Evolutionary conservation across 2,329 filamentous ascomycete species (phyloP).

Genomic region (Amphichorda felina): DNA sequence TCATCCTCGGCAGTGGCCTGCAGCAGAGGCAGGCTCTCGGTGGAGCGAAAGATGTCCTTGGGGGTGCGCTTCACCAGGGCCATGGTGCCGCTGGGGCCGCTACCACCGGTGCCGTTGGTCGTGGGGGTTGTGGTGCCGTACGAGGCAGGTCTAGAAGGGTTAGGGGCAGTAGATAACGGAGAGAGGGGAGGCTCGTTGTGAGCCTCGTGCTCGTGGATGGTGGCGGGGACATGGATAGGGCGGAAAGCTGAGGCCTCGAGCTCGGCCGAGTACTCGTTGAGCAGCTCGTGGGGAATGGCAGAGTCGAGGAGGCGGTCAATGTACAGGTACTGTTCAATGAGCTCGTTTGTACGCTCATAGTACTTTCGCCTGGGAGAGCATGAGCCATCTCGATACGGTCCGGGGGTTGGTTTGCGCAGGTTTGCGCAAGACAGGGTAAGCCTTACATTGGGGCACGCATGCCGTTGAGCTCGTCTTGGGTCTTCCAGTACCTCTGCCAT

Average conservation of each 20-base stretch:
- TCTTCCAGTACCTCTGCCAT: constrained; percentile 82
- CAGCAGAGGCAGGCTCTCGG: constrained; percentile 57
- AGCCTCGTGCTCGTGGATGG: constrained; percentile 57
- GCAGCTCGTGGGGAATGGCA: constrained; percentile 78
- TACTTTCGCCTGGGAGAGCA: constrained; percentile 51
- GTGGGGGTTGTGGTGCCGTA: constrained; percentile 16
- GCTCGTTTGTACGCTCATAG: constrained; percentile 79
- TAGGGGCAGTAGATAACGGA: neutral
- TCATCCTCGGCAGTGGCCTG: constrained; percentile 29
- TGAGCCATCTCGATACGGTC: neutral
- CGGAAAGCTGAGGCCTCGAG: constrained; percentile 42
- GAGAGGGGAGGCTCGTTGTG: constrained; percentile 7
- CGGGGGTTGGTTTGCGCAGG: constrained; percentile 2
- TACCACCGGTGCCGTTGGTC: constrained; percentile 4
- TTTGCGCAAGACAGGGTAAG: neutral
- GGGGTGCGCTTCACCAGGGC: constrained; percentile 65
- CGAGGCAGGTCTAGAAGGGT: constrained; percentile 2
- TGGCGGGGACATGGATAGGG: constrained; percentile 52
- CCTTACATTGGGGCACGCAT: constrained; percentile 60
- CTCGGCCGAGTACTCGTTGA: constrained; percentile 72
- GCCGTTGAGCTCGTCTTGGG: constrained; percentile 57
- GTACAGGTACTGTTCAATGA: constrained; percentile 87
- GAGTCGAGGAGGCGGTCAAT: constrained; percentile 87
- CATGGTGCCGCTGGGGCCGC: constrained; percentile 5
- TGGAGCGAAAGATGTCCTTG: constrained; percentile 71